Evolutionary conservation across 2,329 filamentous ascomycete genomes (phyloP).

Genomic region (Lachnellula hyalina): DNA sequence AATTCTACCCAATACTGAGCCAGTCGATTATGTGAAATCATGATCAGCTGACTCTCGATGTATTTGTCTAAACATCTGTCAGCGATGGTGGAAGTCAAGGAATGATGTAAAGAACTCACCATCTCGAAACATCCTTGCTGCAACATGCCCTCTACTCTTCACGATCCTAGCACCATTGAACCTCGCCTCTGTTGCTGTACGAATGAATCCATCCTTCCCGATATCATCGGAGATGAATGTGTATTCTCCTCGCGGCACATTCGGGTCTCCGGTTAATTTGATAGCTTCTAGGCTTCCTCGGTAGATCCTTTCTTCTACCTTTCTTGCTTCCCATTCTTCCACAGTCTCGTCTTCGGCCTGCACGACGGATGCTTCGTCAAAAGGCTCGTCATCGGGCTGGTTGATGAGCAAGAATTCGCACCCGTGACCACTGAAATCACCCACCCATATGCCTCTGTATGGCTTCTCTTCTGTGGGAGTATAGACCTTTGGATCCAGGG

Average conservation of each 20-base stretch:
- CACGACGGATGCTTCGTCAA: conserved; percentile 37
- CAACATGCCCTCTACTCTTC: conserved; percentile 70
- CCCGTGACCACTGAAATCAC: conserved; percentile 82
- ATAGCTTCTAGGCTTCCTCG: conserved; percentile 72
- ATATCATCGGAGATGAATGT: conserved; percentile 80
- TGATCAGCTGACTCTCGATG: conserved; percentile 69
- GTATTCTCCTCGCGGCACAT: conserved; percentile 80
- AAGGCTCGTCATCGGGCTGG: conserved; percentile 56
- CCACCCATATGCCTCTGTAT: conserved; percentile 77
- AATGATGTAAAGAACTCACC: conserved; percentile 48
- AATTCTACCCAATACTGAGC: conserved; percentile 76
- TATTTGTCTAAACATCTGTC: conserved; percentile 56
- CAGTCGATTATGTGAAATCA: conserved; percentile 70
- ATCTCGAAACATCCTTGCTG: conserved; percentile 62
- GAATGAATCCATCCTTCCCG: conserved; percentile 57
- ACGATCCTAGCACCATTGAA: conserved; percentile 75
- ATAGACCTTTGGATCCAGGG: conserved; percentile 69
- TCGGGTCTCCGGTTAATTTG: conserved; percentile 87
- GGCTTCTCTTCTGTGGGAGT: conserved; percentile 75
- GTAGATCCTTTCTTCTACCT: conserved; percentile 46
- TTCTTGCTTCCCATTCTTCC: conserved; percentile 41
- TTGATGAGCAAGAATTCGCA: conserved; percentile 82
- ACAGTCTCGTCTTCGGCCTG: conserved; percentile 39
- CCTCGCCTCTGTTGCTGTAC: conserved; percentile 57
- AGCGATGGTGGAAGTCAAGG: conserved; percentile 9